These are phyloP conservation scores for Exophiala calicioides DNA, from an alignment of 2,329 filamentous ascomycete species.

Conservation along the genomic window DNA sequence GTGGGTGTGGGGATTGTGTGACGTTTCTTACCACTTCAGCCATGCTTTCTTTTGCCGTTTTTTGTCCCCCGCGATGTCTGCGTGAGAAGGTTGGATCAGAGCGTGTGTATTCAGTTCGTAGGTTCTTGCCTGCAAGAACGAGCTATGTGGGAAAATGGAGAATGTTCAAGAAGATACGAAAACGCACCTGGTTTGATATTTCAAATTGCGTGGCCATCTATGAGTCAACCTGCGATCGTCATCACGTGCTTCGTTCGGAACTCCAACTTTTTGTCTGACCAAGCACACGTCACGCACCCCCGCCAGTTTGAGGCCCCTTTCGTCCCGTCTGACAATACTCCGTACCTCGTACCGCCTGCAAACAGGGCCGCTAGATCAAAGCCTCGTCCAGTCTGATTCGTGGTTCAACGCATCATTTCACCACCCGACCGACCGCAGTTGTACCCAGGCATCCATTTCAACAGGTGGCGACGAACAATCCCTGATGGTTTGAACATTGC, in stretches of 20 bases:
- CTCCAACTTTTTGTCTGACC: conserved; percentile 10
- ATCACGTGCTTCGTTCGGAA: conserved; percentile 12
- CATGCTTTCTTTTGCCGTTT: conserved; percentile 26
- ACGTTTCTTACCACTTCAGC: conserved; percentile 32
- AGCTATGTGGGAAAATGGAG: conserved; percentile 3
- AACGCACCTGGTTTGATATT: conserved; percentile 9
- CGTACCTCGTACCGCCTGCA: neutral
- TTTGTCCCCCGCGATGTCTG: neutral
- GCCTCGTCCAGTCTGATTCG: neutral
- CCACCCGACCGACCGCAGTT: neutral
- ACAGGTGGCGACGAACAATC: neutral
- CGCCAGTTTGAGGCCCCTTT: neutral
- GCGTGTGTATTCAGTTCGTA: conserved; percentile 5
- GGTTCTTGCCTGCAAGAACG: neutral
- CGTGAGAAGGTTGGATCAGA: neutral
- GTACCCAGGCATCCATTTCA: neutral
- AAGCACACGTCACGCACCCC: neutral
- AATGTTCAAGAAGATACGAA: conserved; percentile 16
- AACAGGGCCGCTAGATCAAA: neutral
- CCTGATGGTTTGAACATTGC: neutral
- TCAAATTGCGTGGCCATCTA: conserved; percentile 10
- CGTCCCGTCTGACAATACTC: neutral
- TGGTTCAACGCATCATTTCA: neutral
- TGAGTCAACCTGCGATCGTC: conserved; percentile 21
- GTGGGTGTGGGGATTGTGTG: conserved; percentile 26